phyloP scores from a whole-genome alignment of 208 protist species.

The Trypanosomatidae sp. region DNA sequence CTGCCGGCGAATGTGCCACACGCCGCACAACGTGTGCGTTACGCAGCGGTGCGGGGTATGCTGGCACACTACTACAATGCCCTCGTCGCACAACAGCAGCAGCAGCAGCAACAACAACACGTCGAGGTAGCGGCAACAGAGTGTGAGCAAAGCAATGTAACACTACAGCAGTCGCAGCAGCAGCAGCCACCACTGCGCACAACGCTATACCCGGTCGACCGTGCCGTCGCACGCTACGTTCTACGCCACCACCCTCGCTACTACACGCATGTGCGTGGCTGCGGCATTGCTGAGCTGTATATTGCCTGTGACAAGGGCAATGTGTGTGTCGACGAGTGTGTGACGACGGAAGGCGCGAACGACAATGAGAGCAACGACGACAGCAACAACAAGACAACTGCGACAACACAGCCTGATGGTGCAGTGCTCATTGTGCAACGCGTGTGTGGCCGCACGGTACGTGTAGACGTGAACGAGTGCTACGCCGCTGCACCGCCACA shows the following conservation, averaged over 20 bases:
- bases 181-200: conserved; percentile 6
- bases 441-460: conserved; percentile 15
- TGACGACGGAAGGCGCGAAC: not conserved
- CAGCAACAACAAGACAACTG: not conserved
- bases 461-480: conserved; percentile 21
- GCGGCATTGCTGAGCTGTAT: conserved; percentile 42
- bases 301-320: conserved; percentile 5
- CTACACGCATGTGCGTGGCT: conserved; percentile 29
- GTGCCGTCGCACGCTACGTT: conserved; percentile 22
- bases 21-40: not conserved
- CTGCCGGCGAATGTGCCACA: not conserved
- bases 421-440: conserved; percentile 16
- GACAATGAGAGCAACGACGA: not conserved
- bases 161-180: not conserved
- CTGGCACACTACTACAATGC: not conserved
- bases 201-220: conserved; percentile 31
- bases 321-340: not conserved
- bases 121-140: not conserved
- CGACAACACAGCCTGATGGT: not conserved
- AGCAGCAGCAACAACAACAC: not conserved
- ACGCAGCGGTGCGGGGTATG: not conserved
- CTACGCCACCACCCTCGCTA: conserved; percentile 59
- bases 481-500: conserved; percentile 7
- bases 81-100: not conserved
- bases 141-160: too few relatives aligned